Evolutionary conservation across 345 rosid genomes (phyloP), one percentile per base, ranked within the genome.

Genomic region (Citropsis articulata): DNA sequence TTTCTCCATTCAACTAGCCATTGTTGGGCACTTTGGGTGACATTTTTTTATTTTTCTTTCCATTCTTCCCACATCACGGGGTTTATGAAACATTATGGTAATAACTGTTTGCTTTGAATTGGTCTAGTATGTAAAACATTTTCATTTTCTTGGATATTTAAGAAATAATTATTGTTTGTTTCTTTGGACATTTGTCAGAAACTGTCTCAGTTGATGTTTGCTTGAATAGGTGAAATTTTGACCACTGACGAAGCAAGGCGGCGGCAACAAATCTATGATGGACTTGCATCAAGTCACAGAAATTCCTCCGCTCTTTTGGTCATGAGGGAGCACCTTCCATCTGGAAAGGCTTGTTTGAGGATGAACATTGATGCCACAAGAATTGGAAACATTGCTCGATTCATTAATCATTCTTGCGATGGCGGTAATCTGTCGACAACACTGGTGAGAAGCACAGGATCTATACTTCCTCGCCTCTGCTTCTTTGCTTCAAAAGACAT

Each of bases 341-440:
- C 98, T 2, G 88, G 94, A 61, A 87, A 90, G 77, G 94, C 97
- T 56, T 95, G 96, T 82, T 82, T 93, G 79, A 89, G 99, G 81
- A 79, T 95, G 60, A 95, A 95, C 84, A 88, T 93, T 0, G 96
- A 93, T 73, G 97, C 97, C 80, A 95, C 99, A 4, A 81, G 85
- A 61, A 83, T 87, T 0, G 98, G 98, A 56, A 95, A 95, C 33
- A 81, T 92, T 27, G 93, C 93, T 19, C 85, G 97, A 70, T 92
- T 93, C 84, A 86, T 95, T 24, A 95, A 93, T 88, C 99, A 92
- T 85, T 95, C 98, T 57, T 95, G 98, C 72, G 98, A 92, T 27
- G 96, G 98, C 0, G 97, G 96, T 38, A 92, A 93, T 77, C 87
- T 95, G 55, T 87, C 85, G 3, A 87, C 96, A 0, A 78, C 81